Evolutionary conservation across 441 rosid genomes (phyloP).

Genomic region (Pelargonium australe): DNA sequence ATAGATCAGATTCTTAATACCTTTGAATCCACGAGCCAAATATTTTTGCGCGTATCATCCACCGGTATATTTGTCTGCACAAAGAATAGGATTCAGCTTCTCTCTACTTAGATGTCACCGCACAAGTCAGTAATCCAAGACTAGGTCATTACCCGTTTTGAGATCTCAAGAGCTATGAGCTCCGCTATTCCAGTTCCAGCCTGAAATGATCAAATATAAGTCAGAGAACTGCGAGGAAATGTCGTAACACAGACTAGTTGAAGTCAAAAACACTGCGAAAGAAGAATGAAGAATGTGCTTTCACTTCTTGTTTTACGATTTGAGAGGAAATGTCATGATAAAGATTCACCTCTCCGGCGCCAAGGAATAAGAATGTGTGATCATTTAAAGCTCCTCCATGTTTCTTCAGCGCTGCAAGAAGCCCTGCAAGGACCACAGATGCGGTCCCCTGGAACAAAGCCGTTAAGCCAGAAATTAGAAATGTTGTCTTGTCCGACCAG

Average conservation of each 20-base stretch:
- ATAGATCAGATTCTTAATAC: conserved; percentile 17
- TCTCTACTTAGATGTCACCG: neutral
- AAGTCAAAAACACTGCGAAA: neutral
- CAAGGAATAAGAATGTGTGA: neutral
- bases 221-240: too few relatives aligned
- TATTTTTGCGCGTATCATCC: conserved; percentile 25
- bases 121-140: neutral
- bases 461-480: too few relatives aligned
- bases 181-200: conserved; percentile 31
- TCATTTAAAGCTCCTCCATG: conserved; percentile 58
- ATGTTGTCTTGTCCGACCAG: too few relatives aligned
- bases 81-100: conserved; percentile 1
- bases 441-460: conserved; percentile 67
- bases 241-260: conserved; percentile 19
- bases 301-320: neutral
- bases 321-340: neutral
- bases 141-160: conserved; percentile 50
- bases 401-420: conserved; percentile 60
- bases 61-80: conserved; percentile 41
- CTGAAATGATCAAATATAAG: conserved; percentile 20
- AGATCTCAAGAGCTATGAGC: conserved; percentile 85
- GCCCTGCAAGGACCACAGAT: conserved; percentile 75
- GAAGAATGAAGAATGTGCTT: neutral
- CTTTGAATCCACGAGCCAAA: conserved; percentile 24
- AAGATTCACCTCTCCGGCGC: conserved; percentile 1